A percentile compares a stretch with the other conserved stretches of the same genome.
These are phyloP conservation scores for Tetragonia tetragonoides DNA, from an alignment of 148 eudicot genomes.

Conservation along the genomic window DNA sequence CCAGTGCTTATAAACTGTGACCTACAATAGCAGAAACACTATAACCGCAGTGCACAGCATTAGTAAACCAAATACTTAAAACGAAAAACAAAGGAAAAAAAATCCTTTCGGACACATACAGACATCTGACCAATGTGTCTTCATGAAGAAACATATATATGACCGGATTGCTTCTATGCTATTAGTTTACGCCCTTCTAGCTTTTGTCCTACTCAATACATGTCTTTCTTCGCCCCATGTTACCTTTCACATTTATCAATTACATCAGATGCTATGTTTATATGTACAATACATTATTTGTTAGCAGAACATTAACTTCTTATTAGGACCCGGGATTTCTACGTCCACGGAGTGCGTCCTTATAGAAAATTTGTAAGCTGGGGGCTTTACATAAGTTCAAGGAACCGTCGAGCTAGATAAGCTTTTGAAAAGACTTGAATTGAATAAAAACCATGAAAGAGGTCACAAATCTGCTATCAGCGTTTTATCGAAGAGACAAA, in stretches of 20 bases:
- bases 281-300: not conserved
- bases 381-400: too few species aligned
- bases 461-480: too few species aligned
- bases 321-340: too few species aligned
- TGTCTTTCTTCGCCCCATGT: not conserved
- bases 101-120: not conserved
- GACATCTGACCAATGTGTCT: not conserved
- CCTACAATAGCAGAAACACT: not conserved
- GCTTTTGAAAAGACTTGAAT: too few species aligned
- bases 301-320: slow-evolving; percentile 2
- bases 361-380: too few species aligned
- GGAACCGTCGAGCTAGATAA: too few species aligned
- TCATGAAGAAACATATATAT: not conserved
- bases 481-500: too few species aligned
- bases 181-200: not conserved
- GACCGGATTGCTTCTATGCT: not conserved
- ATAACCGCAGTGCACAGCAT: not conserved
- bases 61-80: not conserved
- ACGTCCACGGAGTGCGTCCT: too few species aligned
- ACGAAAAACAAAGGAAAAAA: not conserved
- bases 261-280: slow-evolving; percentile 7
- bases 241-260: not conserved
- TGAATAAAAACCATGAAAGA: too few species aligned
- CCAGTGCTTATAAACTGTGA: not conserved
- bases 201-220: not conserved